Evolutionary conservation across 73 alveolate genomes (phyloP).

Genomic region (Paramecium pentaurelia): DNA sequence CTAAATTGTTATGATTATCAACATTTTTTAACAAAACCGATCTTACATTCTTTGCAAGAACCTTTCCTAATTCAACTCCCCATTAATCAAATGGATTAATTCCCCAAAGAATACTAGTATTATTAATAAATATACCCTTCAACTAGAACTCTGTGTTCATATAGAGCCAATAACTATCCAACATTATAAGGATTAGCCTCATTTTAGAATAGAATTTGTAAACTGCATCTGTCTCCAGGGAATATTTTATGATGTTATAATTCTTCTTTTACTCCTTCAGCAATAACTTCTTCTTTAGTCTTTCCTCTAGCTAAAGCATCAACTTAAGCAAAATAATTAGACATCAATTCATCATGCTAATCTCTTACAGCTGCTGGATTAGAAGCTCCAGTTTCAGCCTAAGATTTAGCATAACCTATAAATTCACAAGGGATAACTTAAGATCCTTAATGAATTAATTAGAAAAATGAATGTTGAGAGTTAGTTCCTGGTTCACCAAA

Average conservation of each 20-base stretch:
- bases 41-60: slow-evolving; percentile 31
- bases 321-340: slow-evolving; percentile 22
- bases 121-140: not conserved
- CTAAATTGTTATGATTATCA: not conserved
- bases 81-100: slow-evolving; percentile 50
- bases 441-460: slow-evolving; percentile 31
- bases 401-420: slow-evolving; percentile 37
- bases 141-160: slow-evolving; percentile 39
- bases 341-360: slow-evolving; percentile 39
- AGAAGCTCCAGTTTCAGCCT: not conserved
- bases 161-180: slow-evolving; percentile 2
- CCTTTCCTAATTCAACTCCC: slow-evolving; percentile 52
- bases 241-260: not conserved
- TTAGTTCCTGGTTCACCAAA: slow-evolving; percentile 54
- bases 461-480: slow-evolving; percentile 32
- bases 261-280: not conserved
- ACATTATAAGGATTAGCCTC: slow-evolving; percentile 43
- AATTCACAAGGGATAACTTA: slow-evolving; percentile 37
- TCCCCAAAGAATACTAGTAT: not conserved
- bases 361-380: not conserved
- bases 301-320: slow-evolving; percentile 28
- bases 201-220: slow-evolving; percentile 6
- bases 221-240: slow-evolving; percentile 41
- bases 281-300: not conserved
- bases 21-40: not conserved